Evolutionary conservation across 257 asterid genomes (phyloP).

Genomic region (Gardenia jasminoides): DNA sequence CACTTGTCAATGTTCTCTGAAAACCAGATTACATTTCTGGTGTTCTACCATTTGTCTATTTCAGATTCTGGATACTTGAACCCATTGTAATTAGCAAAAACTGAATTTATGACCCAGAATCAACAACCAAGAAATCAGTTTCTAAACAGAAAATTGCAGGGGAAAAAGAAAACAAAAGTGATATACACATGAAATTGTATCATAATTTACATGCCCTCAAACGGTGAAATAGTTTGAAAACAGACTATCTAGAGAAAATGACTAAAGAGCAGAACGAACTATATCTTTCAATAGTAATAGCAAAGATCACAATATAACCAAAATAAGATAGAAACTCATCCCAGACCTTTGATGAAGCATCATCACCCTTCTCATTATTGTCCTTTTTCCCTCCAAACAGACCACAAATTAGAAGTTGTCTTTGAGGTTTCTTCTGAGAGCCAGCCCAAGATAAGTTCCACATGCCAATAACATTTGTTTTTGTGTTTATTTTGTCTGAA

Average conservation of each 20-base stretch:
- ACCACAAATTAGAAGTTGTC: conserved; percentile 53
- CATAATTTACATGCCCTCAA: neutral
- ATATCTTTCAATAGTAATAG: neutral
- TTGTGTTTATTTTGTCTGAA: conserved; percentile 23
- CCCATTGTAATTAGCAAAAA: neutral
- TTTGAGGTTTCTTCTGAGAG: conserved; percentile 21
- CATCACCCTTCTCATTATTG: conserved; percentile 54
- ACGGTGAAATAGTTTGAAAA: neutral
- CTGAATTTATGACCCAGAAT: neutral
- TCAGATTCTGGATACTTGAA: neutral
- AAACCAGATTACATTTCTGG: neutral
- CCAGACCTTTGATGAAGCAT: conserved; percentile 59
- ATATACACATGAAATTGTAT: neutral
- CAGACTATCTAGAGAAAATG: neutral
- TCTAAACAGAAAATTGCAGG: neutral
- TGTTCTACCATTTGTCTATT: neutral
- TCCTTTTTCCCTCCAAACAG: conserved; percentile 86
- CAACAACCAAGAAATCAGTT: neutral
- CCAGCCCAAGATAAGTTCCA: conserved; percentile 22
- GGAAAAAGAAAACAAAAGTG: neutral
- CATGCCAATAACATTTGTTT: conserved; percentile 16
- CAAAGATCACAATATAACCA: neutral
- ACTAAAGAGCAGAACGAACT: neutral
- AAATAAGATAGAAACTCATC: neutral
- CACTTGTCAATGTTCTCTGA: neutral